Evolutionary conservation across 805 yeast species (phyloP).

Genomic region (Wickerhamomyces mucosus): DNA sequence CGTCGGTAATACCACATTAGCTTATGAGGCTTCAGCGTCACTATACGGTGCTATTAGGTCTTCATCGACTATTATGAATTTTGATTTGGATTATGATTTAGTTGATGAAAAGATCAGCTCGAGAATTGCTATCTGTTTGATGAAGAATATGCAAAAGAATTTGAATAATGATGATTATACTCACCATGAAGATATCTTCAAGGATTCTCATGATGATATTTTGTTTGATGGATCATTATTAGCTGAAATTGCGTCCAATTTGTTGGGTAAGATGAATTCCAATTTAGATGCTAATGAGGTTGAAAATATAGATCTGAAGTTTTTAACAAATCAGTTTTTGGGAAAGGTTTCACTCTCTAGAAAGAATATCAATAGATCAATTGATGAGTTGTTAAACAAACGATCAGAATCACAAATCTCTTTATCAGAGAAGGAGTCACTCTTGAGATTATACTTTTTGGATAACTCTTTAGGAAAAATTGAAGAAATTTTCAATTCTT

Average conservation of each 20-base stretch:
- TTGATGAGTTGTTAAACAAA: conserved; percentile 47
- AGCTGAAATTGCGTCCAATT: conserved; percentile 63
- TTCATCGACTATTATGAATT: conserved; percentile 51
- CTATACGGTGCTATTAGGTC: conserved; percentile 61
- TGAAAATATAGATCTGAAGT: conserved; percentile 28
- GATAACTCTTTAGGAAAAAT: conserved; percentile 61
- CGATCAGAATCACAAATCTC: conserved; percentile 39
- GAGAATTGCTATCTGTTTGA: conserved; percentile 66
- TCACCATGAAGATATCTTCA: conserved; percentile 18
- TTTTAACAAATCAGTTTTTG: conserved; percentile 30
- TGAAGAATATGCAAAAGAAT: conserved; percentile 72
- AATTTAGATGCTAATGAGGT: conserved; percentile 6
- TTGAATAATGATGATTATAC: conserved; percentile 25
- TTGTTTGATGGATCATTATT: conserved; percentile 69
- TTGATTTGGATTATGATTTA: conserved; percentile 56
- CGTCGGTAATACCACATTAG: conserved; percentile 48
- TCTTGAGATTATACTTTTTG: conserved; percentile 57
- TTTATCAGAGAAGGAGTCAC: conserved; percentile 64
- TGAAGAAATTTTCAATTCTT: conserved; percentile 24
- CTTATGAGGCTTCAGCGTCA: conserved; percentile 52
- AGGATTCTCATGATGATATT: conserved; percentile 39
- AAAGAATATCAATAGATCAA: conserved; percentile 35
- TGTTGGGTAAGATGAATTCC: conserved; percentile 33
- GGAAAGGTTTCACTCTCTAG: conserved; percentile 31
- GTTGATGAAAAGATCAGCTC: conserved; percentile 59